These are phyloP conservation scores for Gossypium anomalum DNA, from an alignment of 345 rosid genomes.

Conservation along the genomic window DNA sequence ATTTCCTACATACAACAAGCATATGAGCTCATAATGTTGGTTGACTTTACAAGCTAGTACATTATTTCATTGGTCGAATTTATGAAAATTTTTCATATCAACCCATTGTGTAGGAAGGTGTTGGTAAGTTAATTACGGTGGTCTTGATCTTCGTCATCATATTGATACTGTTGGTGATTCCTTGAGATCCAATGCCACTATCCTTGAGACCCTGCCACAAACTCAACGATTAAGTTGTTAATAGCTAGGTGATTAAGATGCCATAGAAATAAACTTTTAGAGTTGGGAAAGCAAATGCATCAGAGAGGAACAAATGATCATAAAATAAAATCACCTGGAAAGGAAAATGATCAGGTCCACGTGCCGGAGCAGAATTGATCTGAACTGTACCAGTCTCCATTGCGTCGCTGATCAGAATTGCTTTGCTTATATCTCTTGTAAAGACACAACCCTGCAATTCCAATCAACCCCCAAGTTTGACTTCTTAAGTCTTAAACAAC, in stretches of 20 bases:
- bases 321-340: constrained; percentile 64
- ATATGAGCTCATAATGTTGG: background rate
- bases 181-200: constrained; percentile 97
- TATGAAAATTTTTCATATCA: constrained; percentile 16
- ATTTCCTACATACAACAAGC: background rate
- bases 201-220: constrained; percentile 77
- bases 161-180: constrained; percentile 90
- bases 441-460: constrained; percentile 76
- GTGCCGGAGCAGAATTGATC: constrained; percentile 98
- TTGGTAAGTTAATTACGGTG: constrained; percentile 85
- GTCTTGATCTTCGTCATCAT: constrained; percentile 91
- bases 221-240: background rate
- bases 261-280: background rate
- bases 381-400: constrained; percentile 98
- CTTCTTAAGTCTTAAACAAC: background rate
- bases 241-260: background rate
- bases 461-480: background rate
- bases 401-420: constrained; percentile 81
- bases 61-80: background rate
- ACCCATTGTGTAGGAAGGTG: constrained; percentile 92
- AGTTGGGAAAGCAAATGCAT: background rate
- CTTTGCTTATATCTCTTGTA: constrained; percentile 87
- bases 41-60: background rate
- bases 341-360: constrained; percentile 97
- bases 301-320: background rate